Percentiles rank a stretch among this genome's conserved stretches.
Conservation (phyloP, 1,284 basidiomycete species). For the Hymenochaete sp. region DNA sequence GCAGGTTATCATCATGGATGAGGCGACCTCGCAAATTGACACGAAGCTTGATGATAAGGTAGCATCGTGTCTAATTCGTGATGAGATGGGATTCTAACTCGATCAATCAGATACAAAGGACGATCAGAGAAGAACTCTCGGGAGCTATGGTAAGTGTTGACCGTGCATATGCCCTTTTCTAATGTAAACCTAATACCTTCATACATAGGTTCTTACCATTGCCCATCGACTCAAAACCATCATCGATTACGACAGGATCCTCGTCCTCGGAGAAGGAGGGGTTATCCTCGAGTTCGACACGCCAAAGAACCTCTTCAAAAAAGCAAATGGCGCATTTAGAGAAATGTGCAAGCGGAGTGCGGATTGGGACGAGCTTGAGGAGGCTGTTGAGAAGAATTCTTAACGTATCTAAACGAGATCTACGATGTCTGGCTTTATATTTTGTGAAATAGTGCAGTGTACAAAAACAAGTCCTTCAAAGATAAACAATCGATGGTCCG, state of each 20-base stretch:
- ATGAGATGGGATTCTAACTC: not conserved
- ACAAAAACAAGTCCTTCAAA: not conserved
- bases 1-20: constrained; percentile 80
- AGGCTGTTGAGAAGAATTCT: constrained; percentile 5
- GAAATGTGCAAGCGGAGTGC: constrained; percentile 62
- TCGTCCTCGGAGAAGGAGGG: constrained; percentile 65
- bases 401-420: too few species aligned
- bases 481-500: not conserved
- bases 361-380: constrained; percentile 37
- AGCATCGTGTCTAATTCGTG: not conserved
- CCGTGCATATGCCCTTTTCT: not conserved
- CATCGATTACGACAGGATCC: constrained; percentile 72
- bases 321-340: constrained; percentile 52
- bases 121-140: constrained; percentile 69
- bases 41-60: constrained; percentile 62
- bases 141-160: constrained; percentile 40
- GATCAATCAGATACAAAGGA: constrained; percentile 60
- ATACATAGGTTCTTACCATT: constrained; percentile 57
- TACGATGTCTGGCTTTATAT: too few species aligned
- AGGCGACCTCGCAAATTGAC: constrained; percentile 74
- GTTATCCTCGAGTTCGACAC: constrained; percentile 63
- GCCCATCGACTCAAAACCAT: constrained; percentile 70
- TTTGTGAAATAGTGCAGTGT: not conserved
- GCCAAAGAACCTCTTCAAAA: constrained; percentile 52
- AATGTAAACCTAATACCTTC: not conserved